Conservation (phyloP, 2,329 filamentous ascomycete species). For the Cercospora sojina region DNA sequence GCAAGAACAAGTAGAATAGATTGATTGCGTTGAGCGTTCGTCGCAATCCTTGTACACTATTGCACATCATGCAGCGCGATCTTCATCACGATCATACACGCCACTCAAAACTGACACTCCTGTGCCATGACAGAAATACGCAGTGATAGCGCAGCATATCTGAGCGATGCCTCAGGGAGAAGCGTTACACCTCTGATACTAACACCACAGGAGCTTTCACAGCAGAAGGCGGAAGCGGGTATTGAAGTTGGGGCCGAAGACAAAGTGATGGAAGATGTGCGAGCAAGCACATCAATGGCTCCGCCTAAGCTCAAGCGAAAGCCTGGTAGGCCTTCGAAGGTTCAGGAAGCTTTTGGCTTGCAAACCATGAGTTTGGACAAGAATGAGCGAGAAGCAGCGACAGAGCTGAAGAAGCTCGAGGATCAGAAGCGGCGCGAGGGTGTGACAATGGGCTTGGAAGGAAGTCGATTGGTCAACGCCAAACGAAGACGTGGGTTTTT, state of each 20-base stretch:
- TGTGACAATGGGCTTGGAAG: slow-evolving; percentile 54
- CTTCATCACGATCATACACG: not conserved
- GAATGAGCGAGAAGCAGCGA: slow-evolving; percentile 43
- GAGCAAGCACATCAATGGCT: not conserved
- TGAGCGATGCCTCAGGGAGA: slow-evolving; percentile 49
- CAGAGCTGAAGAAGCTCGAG: slow-evolving; percentile 51
- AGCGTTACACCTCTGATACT: slow-evolving; percentile 47
- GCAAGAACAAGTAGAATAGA: slow-evolving; percentile 28
- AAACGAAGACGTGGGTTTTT: slow-evolving; percentile 51
- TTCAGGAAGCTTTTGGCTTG: slow-evolving; percentile 1
- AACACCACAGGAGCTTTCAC: slow-evolving; percentile 15
- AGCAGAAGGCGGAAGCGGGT: slow-evolving; percentile 12
- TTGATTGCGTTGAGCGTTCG: not conserved
- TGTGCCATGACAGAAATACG: slow-evolving; percentile 34
- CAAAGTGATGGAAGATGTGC: not conserved
- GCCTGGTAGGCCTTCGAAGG: slow-evolving; percentile 14
- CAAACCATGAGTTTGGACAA: slow-evolving; percentile 30
- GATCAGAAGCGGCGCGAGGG: slow-evolving; percentile 54
- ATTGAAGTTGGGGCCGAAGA: slow-evolving; percentile 4
- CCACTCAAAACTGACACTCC: slow-evolving; percentile 10
- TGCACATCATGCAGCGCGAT: slow-evolving; percentile 1
- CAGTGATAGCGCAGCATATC: slow-evolving; percentile 39
- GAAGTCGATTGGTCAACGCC: slow-evolving; percentile 54
- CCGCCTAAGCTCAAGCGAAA: slow-evolving; percentile 13
- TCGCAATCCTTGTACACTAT: slow-evolving; percentile 2